phyloP scores from a whole-genome alignment of 352 stramenopile genomes.

The Pythium chondricola region DNA sequence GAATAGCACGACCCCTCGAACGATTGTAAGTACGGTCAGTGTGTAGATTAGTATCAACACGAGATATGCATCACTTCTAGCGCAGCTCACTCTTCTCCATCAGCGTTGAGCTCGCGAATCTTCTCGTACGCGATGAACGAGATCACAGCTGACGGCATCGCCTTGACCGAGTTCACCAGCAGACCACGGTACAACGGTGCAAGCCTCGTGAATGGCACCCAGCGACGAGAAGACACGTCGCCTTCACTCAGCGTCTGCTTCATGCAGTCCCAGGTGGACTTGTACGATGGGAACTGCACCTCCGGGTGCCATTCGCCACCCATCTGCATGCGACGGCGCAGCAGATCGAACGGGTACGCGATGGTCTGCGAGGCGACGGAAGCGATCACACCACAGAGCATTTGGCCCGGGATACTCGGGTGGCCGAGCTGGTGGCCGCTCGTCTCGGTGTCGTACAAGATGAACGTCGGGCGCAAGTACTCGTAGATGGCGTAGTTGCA shows the following conservation, averaged over 20 bases:
- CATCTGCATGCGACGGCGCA: slow-evolving; percentile 74
- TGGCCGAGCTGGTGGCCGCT: slow-evolving; percentile 49
- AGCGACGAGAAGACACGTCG: neutral
- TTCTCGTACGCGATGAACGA: slow-evolving; percentile 81
- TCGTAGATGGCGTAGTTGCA: slow-evolving; percentile 84
- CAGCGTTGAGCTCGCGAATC: slow-evolving; percentile 43
- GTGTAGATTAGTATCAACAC: neutral
- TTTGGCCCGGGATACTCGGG: slow-evolving; percentile 68
- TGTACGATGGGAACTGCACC: slow-evolving; percentile 60
- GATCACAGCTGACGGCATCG: slow-evolving; percentile 60
- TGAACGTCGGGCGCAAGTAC: slow-evolving; percentile 69
- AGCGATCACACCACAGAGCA: slow-evolving; percentile 62
- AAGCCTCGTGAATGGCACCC: slow-evolving; percentile 11
- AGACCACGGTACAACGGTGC: slow-evolving; percentile 65
- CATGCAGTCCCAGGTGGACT: slow-evolving; percentile 69
- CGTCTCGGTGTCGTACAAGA: slow-evolving; percentile 59
- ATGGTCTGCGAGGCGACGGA: slow-evolving; percentile 67
- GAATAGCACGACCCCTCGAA: too few species aligned
- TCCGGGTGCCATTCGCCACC: slow-evolving; percentile 58
- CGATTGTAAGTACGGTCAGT: too few species aligned
- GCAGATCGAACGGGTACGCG: slow-evolving; percentile 78
- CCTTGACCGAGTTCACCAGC: slow-evolving; percentile 67
- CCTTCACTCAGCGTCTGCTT: slow-evolving; percentile 37
- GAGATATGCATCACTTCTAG: too few species aligned
- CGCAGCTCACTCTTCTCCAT: slow-evolving; percentile 16